phyloP scores from a whole-genome alignment of 2,329 filamentous ascomycete genomes.

The Cercospora sp. region DNA sequence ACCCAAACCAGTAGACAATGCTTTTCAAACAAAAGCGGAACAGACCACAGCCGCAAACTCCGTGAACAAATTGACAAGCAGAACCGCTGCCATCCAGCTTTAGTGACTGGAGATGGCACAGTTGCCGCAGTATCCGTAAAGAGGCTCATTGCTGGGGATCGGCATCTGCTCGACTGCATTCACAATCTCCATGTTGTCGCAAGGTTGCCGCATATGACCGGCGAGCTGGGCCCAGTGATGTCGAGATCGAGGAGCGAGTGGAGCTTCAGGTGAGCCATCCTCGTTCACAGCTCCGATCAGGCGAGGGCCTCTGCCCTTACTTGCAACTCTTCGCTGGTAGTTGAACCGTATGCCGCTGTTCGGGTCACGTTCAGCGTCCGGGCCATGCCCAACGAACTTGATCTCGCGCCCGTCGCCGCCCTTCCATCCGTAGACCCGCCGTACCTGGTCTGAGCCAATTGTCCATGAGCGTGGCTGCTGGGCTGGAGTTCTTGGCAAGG shows the following conservation, averaged over 20 bases:
- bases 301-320: constrained; percentile 20
- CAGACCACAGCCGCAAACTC: neutral
- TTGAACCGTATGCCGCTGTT: constrained; percentile 30
- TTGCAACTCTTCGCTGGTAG: constrained; percentile 11
- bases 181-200: constrained; percentile 28
- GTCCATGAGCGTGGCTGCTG: constrained; percentile 21
- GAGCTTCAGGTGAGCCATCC: constrained; percentile 22
- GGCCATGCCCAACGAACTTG: constrained; percentile 37
- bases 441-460: constrained; percentile 23
- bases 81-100: neutral
- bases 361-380: constrained; percentile 36
- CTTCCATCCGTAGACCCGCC: constrained; percentile 35
- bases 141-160: neutral
- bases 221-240: constrained; percentile 33
- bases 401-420: constrained; percentile 42
- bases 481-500: constrained; percentile 15
- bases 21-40: neutral
- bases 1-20: neutral
- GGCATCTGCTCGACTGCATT: constrained; percentile 28
- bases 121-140: constrained; percentile 13
- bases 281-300: constrained; percentile 19
- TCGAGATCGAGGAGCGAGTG: constrained; percentile 29
- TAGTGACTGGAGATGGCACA: constrained; percentile 11
- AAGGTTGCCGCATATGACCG: constrained; percentile 22
- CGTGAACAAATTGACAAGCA: neutral